Evolutionary conservation across 768 basidiomycete species (phyloP), one percentile per base, ranked within the genome.

Genomic region (Serpula lacrymans): DNA sequence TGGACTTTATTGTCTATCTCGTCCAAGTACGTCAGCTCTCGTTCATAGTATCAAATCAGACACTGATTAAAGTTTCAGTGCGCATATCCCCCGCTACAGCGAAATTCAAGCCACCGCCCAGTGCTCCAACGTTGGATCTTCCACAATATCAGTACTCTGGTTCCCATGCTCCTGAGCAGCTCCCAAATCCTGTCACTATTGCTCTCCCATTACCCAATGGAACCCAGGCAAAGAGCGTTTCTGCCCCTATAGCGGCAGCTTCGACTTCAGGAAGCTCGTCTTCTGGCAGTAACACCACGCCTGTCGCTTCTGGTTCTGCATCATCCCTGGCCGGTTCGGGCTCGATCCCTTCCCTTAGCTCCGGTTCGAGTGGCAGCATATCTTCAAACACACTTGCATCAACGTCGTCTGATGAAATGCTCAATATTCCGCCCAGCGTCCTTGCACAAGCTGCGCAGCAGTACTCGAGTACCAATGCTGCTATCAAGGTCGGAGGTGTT

Each of bases 41-140:
- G 18, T 38, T 14, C 26, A n/a, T 16, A 28, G 18, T 43, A 39
- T 39, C 20, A 21, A 14, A 39, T 49, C 33, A 49, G 38, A 60
- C 61, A 63, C 57, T 59, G 54, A 66, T 52, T 61, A 36, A 63
- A 53, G 29, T 34, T 43, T 13, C 52, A 91, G 88, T 92, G 89
- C 84, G 88, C 45, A 89, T 92, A 45, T 91, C 88, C 7, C 87
- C 89, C 8, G 88, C 88, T 14, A 92, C 88, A 1, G 88, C 88
- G 20, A 91, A 90, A 57, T 87, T 81, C 67, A 92, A 88, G 62
- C 73, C 80, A 2, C 72, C 76, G 11, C 60, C 74, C 39, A 45
- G 64, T 33, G 51, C 63, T 32, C 51, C 67, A 9, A 53, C 69
- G n/a, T 55, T 60, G 22, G 75, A 75, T 34, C 54, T 74, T 23